Base-by-base conservation (phyloP, 306 rosid genomes). In the Quercus robur region DNA sequence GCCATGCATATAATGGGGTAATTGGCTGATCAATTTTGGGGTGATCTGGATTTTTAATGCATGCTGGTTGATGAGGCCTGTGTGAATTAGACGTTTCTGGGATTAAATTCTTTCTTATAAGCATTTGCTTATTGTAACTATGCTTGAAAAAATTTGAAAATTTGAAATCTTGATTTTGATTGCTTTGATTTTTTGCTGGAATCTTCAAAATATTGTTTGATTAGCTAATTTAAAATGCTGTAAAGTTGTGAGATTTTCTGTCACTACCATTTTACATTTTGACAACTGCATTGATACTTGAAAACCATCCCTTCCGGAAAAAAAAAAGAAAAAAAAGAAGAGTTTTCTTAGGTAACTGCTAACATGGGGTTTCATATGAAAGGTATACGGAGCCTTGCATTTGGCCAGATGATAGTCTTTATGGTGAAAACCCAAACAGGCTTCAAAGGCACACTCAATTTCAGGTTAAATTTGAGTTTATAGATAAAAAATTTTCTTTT, bases 401-500 rank as follows among this genome's bases (percentile, higher is more conserved):
- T 75, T 89, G 97, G 55, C 99, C 99, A 58, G 97, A 94, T 81
- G 99, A 94, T 77, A 93, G 97, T 85, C 91, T 97, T 70, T 94
- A 94, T 66, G 99, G 99, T 82, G 99, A 94, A 91, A 94, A 94
- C 84, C 99, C 99, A 18, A 94, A 94, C 73, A 90, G 99, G 86
- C 99, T 94, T 81, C 99, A 94, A 88, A 85, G 91, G 25, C 99
- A 94, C 89, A 91, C 99, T 83, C 97, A 94, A 71, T 94, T 94
- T 90, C 99, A 93, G 97, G 97, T 94, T 54, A 74, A 79, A 59
- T 80, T 75, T 67, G 0, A 41, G 76, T 66, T 79, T 56, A 30
- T 57, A 57, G 25, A 62, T 21, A 31, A 66, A 70, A 59, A 59
- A 63, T 75, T n/a, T 6, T 15, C 78, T 80, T 69, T 61, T 52